phyloP scores from a whole-genome alignment of 805 yeast genomes.

The Candida stauntonica region DNA sequence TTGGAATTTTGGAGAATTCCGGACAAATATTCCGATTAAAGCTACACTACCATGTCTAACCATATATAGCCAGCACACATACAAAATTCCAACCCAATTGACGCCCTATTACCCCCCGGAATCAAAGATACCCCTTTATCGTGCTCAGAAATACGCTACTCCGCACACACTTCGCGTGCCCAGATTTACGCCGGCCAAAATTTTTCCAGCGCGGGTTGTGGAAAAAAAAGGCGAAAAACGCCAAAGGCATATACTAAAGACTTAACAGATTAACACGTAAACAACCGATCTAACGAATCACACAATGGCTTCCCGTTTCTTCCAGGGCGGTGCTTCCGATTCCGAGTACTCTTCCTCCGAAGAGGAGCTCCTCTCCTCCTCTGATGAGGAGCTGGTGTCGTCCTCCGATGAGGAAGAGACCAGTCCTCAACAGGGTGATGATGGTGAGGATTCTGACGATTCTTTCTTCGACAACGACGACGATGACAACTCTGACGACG shows the following conservation, averaged over 20 bases:
- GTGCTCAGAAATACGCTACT: slow-evolving; percentile 17
- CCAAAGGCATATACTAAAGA: too few relatives aligned
- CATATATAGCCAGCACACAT: background rate
- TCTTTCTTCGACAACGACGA: slow-evolving; percentile 34
- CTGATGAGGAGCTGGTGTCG: slow-evolving; percentile 32
- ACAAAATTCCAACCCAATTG: too few relatives aligned
- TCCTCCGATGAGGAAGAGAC: slow-evolving; percentile 29
- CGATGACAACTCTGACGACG: slow-evolving; percentile 33
- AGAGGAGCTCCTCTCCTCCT: slow-evolving; percentile 40
- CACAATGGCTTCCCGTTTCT: slow-evolving; percentile 82
- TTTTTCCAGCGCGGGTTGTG: slow-evolving; percentile 10
- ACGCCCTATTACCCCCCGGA: background rate
- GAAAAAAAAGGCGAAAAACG: slow-evolving; percentile 23
- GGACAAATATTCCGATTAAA: background rate
- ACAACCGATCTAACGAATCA: background rate
- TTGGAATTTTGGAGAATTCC: too few relatives aligned
- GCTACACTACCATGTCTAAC: too few relatives aligned
- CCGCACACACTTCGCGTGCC: background rate
- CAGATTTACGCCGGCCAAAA: slow-evolving; percentile 15
- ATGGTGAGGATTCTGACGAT: slow-evolving; percentile 25
- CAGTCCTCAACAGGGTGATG: slow-evolving; percentile 15
- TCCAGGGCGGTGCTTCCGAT: slow-evolving; percentile 48
- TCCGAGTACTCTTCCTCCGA: slow-evolving; percentile 41
- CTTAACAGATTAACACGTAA: too few relatives aligned
- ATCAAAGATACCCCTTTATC: background rate